phyloP scores from a whole-genome alignment of 2,329 filamentous ascomycete species.

The Fusarium torulosum region DNA sequence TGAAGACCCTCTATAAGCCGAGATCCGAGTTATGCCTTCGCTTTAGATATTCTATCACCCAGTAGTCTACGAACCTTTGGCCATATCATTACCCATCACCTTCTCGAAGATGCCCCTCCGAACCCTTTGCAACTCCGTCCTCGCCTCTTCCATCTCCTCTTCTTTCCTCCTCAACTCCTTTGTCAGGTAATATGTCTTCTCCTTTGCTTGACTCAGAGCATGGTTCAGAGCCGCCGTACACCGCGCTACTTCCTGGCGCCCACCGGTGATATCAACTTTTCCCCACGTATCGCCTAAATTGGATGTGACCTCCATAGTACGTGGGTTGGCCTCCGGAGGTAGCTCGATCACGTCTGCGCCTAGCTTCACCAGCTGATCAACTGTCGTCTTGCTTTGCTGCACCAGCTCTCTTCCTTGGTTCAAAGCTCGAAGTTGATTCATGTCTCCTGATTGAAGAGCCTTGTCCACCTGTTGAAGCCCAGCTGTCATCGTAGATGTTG shows the following conservation, averaged over 20 bases:
- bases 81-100: constrained; percentile 26
- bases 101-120: constrained; percentile 55
- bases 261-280: constrained; percentile 64
- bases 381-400: constrained; percentile 20
- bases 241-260: constrained; percentile 53
- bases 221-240: constrained; percentile 51
- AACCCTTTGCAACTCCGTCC: constrained; percentile 58
- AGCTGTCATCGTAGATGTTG: constrained; percentile 50
- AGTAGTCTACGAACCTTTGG: constrained; percentile 15
- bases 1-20: constrained; percentile 1
- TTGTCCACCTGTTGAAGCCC: constrained; percentile 57
- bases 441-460: constrained; percentile 54
- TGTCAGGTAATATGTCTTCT: constrained; percentile 48
- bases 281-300: constrained; percentile 63
- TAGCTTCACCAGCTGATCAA: constrained; percentile 31
- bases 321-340: constrained; percentile 58
- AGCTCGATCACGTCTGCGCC: constrained; percentile 26
- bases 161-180: constrained; percentile 51
- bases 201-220: constrained; percentile 52
- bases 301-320: constrained; percentile 51
- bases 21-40: not conserved
- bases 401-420: constrained; percentile 28
- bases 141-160: constrained; percentile 51
- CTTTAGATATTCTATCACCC: not conserved
- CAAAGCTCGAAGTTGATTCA: constrained; percentile 42